Evolutionary conservation across 352 stramenopile genomes (phyloP), one percentile per base, ranked within the genome.

Genomic region (Phytophthora sp.): DNA sequence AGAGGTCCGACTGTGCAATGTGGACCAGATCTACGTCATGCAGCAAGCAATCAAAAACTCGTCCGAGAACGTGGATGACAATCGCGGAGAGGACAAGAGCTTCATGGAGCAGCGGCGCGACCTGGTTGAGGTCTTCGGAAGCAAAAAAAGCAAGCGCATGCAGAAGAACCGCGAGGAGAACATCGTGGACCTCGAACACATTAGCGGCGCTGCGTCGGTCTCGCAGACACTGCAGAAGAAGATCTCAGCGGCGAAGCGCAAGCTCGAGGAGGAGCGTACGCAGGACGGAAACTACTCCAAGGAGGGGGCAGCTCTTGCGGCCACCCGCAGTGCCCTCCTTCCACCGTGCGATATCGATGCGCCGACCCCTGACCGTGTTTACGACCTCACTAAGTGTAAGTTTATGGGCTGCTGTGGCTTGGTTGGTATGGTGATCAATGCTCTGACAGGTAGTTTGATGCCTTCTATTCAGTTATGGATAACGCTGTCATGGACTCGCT

Each of bases 11-110:
- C 57, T 95, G 27, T 90, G 77, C 75, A 91, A 93, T 70, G 79
- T 95, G 21, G 63, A 78, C 33, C 86, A 95, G 76, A 67, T 95
- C 55, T 95, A 95, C 73, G 84, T 95, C 47, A 89, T 95, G 84
- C 86, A 95, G 56, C 86, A 95, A 60, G 86, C 69, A 16, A 77
- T 93, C 38, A 93, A 93, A 68, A 84, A 84, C 46, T 69, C 73
- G 15, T 79, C 69, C 9, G 82, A 92, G 57, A 86, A 91, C 27
- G 72, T 90, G 36, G 76, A 91, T 58, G 82, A 90, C 55, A 82
- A 88, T 60, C 74, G 74, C 35, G 80, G 77, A 61, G 70, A 83
- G 1, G 68, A 61, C 66, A 88, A 88, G 70, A 87, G 55, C 65
- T 87, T 70, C 56, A 82, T 89, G 70, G 83, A 94, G 41, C 73